Conservation (phyloP, 2,329 filamentous ascomycete genomes). For the Zasmidium angulare region DNA sequence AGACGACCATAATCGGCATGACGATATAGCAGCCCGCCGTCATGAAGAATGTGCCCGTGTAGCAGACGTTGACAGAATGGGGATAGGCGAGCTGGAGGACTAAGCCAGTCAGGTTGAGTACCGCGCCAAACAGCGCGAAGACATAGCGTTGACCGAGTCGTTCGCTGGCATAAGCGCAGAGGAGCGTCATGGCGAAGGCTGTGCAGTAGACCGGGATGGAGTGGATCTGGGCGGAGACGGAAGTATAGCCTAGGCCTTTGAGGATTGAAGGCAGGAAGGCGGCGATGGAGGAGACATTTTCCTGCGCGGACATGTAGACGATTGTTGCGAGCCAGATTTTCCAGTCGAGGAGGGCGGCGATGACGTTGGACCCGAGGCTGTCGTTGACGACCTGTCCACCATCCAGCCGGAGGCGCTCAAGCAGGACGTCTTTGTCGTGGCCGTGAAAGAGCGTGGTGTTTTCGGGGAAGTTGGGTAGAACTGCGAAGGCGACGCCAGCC, state of each 20-base stretch:
- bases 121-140: slow-evolving; percentile 39
- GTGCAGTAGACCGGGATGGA: slow-evolving; percentile 12
- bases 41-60: slow-evolving; percentile 40
- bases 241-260: slow-evolving; percentile 14
- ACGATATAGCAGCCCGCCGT: slow-evolving; percentile 29
- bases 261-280: slow-evolving; percentile 16
- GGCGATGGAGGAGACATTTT: slow-evolving; percentile 18
- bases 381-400: not conserved
- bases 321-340: slow-evolving; percentile 9
- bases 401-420: slow-evolving; percentile 2
- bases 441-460: slow-evolving; percentile 4
- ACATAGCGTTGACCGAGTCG: slow-evolving; percentile 33
- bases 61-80: slow-evolving; percentile 31
- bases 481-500: slow-evolving; percentile 68
- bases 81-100: slow-evolving; percentile 29
- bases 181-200: slow-evolving; percentile 8
- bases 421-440: slow-evolving; percentile 4
- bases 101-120: slow-evolving; percentile 36
- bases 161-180: slow-evolving; percentile 28
- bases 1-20: slow-evolving; percentile 39
- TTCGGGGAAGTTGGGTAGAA: slow-evolving; percentile 61
- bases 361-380: not conserved
- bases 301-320: slow-evolving; percentile 8
- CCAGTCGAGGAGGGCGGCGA: slow-evolving; percentile 4
- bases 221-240: slow-evolving; percentile 12